A percentile compares a stretch with the other conserved stretches of the same genome.
These are phyloP conservation scores for Apiospora sp. DNA, from an alignment of 2,329 filamentous ascomycete genomes.

Conservation along the genomic window DNA sequence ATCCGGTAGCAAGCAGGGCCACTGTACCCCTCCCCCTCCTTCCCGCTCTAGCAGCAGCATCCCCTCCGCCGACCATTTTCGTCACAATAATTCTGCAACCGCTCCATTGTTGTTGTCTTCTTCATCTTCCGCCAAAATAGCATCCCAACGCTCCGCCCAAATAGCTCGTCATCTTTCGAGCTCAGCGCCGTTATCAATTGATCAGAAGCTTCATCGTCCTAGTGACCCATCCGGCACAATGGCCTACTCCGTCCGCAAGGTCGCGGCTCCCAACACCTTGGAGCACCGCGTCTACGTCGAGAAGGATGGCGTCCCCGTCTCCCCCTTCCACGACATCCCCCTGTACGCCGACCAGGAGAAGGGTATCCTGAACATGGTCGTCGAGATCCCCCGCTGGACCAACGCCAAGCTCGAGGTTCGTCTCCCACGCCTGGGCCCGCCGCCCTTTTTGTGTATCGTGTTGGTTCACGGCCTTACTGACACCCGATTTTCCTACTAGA, in stretches of 20 bases:
- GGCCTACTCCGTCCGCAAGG: conserved; percentile 83
- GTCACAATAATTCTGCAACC: conserved; percentile 29
- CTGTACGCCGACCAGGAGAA: conserved; percentile 97
- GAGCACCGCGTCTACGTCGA: conserved; percentile 98
- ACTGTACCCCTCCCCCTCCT: conserved; percentile 32
- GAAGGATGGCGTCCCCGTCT: conserved; percentile 93
- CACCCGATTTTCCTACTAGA: conserved; percentile 60
- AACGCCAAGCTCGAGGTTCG: conserved; percentile 98
- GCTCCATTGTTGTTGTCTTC: conserved; percentile 25
- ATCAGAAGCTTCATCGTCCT: conserved; percentile 29
- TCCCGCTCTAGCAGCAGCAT: conserved; percentile 31
- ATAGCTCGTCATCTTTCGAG: conserved; percentile 63
- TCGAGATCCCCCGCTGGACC: conserved; percentile 99
- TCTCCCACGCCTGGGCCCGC: conserved; percentile 34
- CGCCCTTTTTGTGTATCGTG: conserved; percentile 23
- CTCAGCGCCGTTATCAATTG: conserved; percentile 40
- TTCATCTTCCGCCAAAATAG: conserved; percentile 48
- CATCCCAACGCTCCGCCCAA: conserved; percentile 59
- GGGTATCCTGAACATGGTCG: conserved; percentile 98
- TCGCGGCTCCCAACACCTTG: conserved; percentile 88
- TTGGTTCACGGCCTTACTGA: conserved; percentile 9
- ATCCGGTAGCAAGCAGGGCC: conserved; percentile 17
- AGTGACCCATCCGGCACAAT: conserved; percentile 52
- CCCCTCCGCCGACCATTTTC: conserved; percentile 34
- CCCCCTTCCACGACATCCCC: conserved; percentile 97